Percentiles rank a stretch among this genome's conserved stretches.
These are phyloP conservation scores for Aspergillus sp. DNA, from an alignment of 2,329 filamentous ascomycete species.

Conservation along the genomic window DNA sequence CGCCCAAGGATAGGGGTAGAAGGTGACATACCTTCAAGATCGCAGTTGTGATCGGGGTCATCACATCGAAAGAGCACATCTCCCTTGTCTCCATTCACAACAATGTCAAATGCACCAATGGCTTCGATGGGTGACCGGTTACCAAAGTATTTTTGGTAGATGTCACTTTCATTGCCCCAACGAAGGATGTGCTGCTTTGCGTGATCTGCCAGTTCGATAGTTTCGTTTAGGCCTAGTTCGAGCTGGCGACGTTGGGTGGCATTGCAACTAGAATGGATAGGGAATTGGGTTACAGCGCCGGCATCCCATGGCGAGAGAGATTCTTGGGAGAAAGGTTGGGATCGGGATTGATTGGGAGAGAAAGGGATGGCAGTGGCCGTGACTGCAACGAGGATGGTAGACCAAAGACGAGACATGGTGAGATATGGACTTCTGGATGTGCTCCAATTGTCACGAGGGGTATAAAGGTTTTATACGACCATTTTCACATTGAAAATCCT, in stretches of 20 bases:
- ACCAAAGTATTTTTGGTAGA: constrained; percentile 65
- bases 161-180: constrained; percentile 51
- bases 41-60: constrained; percentile 62
- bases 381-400: too few relatives aligned
- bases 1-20: not conserved
- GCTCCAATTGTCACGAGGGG: too few relatives aligned
- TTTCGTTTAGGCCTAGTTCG: constrained; percentile 53
- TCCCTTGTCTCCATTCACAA: constrained; percentile 54
- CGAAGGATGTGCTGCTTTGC: constrained; percentile 54
- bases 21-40: constrained; percentile 39
- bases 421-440: too few relatives aligned
- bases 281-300: constrained; percentile 38
- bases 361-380: too few relatives aligned
- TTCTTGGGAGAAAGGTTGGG: not conserved
- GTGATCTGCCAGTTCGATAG: constrained; percentile 53
- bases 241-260: constrained; percentile 56
- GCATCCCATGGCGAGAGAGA: constrained; percentile 20
- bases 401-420: too few relatives aligned
- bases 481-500: too few relatives aligned
- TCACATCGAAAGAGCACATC: constrained; percentile 63
- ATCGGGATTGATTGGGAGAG: too few relatives aligned
- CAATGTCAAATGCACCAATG: constrained; percentile 59
- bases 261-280: constrained; percentile 64
- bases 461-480: too few relatives aligned
- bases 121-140: constrained; percentile 53